These are phyloP conservation scores for Fusarium citri DNA, from an alignment of 2,329 filamentous ascomycete species.

Conservation along the genomic window DNA sequence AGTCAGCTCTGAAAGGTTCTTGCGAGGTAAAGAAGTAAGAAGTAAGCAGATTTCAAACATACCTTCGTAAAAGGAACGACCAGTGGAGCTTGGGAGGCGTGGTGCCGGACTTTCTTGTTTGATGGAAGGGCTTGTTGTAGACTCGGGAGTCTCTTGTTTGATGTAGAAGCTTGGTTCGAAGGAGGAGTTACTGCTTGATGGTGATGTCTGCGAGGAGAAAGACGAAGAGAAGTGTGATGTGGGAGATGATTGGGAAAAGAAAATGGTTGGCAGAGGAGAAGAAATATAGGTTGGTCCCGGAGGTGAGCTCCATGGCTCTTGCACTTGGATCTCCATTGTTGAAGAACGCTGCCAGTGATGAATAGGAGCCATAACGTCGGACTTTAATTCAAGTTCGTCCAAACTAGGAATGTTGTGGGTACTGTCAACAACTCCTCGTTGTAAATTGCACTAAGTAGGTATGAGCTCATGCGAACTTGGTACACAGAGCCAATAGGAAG, in stretches of 20 bases:
- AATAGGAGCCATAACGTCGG: not conserved
- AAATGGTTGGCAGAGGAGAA: not conserved
- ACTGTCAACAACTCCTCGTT: not conserved
- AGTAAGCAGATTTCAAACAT: not conserved
- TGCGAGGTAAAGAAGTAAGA: not conserved
- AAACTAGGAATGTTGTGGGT: not conserved
- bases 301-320: not conserved
- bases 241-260: not conserved
- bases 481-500: constrained; percentile 2
- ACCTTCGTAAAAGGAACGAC: not conserved
- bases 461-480: not conserved
- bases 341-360: not conserved
- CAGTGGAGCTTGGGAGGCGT: not conserved
- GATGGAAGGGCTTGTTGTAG: not conserved
- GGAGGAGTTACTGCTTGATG: not conserved
- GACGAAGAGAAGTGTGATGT: not conserved
- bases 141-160: not conserved
- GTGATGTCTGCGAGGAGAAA: not conserved
- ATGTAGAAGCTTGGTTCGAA: not conserved
- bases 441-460: not conserved
- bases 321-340: not conserved
- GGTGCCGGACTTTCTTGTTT: not conserved
- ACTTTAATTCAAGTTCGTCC: not conserved
- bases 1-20: not conserved
- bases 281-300: constrained; percentile 8